These are phyloP conservation scores for Neoscytalidium dimidiatum DNA, from an alignment of 2,329 filamentous ascomycete genomes.

Conservation along the genomic window DNA sequence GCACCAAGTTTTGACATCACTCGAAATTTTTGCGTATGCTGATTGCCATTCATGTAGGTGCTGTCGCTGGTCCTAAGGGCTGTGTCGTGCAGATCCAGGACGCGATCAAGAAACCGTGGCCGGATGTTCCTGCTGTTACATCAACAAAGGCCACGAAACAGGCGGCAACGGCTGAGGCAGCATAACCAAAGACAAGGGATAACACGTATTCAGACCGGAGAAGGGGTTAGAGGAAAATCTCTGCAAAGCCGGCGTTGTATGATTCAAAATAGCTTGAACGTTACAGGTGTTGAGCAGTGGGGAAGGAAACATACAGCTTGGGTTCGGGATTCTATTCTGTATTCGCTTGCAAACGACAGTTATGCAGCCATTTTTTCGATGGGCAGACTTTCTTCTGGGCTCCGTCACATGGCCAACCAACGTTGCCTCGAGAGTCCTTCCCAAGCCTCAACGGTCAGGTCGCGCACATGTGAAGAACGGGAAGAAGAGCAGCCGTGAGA, in stretches of 20 bases:
- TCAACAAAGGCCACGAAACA: not conserved
- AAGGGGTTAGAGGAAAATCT: not conserved
- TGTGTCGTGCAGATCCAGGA: conserved; percentile 84
- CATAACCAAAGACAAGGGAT: not conserved
- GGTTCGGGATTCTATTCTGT: no score
- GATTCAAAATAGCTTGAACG: not conserved
- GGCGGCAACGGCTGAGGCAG: conserved; percentile 16
- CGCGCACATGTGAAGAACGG: no score
- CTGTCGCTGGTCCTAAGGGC: conserved; percentile 85
- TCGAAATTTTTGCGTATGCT: no score
- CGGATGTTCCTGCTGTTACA: conserved; percentile 28
- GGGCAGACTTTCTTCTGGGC: no score
- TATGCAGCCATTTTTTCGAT: no score
- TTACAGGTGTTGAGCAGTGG: not conserved
- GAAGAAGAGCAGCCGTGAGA: no score
- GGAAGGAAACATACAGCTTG: not conserved
- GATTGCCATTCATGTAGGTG: conserved; percentile 50
- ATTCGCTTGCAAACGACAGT: no score
- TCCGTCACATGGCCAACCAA: no score
- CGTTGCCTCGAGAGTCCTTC: no score
- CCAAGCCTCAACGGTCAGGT: no score
- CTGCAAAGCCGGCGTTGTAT: not conserved
- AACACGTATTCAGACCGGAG: not conserved
- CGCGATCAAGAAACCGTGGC: conserved; percentile 83
- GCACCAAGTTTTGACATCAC: not conserved